These are phyloP conservation scores for Eutypa lata DNA, from an alignment of 2,329 filamentous ascomycete genomes.

Conservation along the genomic window DNA sequence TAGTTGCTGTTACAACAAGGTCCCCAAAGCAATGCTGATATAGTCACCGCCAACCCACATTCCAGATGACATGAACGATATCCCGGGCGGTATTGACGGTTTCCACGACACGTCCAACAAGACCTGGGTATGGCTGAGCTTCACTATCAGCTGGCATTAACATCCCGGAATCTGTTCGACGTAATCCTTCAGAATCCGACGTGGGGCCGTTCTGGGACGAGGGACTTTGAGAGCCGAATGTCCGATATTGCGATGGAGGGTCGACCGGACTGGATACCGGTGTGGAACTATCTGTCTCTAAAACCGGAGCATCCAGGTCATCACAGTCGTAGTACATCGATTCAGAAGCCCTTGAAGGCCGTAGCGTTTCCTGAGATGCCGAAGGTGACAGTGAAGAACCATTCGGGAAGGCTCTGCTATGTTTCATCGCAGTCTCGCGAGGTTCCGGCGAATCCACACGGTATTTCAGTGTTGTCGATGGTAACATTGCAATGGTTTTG, in stretches of 20 bases:
- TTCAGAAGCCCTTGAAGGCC: constrained; percentile 64
- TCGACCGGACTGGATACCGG: constrained; percentile 22
- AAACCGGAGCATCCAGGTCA: constrained; percentile 57
- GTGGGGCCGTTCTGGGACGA: constrained; percentile 47
- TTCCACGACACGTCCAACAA: constrained; percentile 78
- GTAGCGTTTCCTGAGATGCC: constrained; percentile 77
- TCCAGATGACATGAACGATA: constrained; percentile 70
- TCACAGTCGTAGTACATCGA: constrained; percentile 63
- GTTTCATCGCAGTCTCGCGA: constrained; percentile 59
- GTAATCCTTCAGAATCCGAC: constrained; percentile 61
- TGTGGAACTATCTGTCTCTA: constrained; percentile 42
- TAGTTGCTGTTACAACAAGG: not conserved
- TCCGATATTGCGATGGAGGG: constrained; percentile 11
- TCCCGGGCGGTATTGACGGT: constrained; percentile 72
- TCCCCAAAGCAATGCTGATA: constrained; percentile 17
- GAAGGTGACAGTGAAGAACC: constrained; percentile 64
- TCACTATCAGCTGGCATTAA: constrained; percentile 84
- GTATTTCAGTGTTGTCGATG: constrained; percentile 84
- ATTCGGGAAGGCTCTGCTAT: constrained; percentile 45
- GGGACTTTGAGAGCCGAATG: constrained; percentile 42
- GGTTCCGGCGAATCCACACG: constrained; percentile 72
- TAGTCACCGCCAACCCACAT: constrained; percentile 62
- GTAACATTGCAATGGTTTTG: constrained; percentile 84
- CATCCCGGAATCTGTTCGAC: constrained; percentile 82
- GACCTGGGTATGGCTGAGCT: constrained; percentile 54